Evolutionary conservation across 495 filamentous ascomycete species (phyloP).

Genomic region (Penicillium salamii): DNA sequence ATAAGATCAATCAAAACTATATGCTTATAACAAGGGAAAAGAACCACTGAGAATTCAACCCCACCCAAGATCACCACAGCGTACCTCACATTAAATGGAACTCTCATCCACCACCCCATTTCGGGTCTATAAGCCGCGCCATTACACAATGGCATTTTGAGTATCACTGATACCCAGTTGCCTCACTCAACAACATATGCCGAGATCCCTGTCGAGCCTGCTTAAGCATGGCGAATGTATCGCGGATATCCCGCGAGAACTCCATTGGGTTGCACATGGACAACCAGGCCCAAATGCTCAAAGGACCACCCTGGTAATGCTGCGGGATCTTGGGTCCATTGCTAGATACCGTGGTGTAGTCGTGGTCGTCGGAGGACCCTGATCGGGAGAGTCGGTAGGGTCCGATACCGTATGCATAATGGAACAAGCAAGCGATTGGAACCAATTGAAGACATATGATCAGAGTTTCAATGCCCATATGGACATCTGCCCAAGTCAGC

Average conservation of each 20-base stretch:
- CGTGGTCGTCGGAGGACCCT: not conserved
- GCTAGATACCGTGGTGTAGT: not conserved
- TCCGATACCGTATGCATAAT: conserved; percentile 26
- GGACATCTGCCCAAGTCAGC: conserved; percentile 31
- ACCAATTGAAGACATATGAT: conserved; percentile 37
- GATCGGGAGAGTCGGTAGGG: conserved; percentile 13
- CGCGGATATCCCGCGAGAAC: conserved; percentile 6
- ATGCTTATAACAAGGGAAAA: no score
- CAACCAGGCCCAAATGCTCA: conserved; percentile 13
- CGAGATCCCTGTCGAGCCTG: not conserved
- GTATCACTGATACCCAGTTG: no score
- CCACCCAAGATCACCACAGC: no score
- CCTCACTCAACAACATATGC: not conserved
- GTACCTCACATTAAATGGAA: no score
- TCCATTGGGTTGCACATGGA: conserved; percentile 11
- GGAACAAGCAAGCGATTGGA: conserved; percentile 30
- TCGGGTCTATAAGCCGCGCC: no score
- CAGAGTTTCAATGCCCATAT: conserved; percentile 31
- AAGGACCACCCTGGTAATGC: conserved; percentile 16
- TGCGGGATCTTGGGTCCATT: not conserved
- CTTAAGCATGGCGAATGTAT: not conserved
- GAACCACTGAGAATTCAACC: no score
- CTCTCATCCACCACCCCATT: no score
- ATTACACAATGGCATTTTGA: no score
- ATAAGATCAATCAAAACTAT: no score